Evolutionary conservation across 1,284 basidiomycete genomes (phyloP).

Genomic region (Marasmius tenuissimus): DNA sequence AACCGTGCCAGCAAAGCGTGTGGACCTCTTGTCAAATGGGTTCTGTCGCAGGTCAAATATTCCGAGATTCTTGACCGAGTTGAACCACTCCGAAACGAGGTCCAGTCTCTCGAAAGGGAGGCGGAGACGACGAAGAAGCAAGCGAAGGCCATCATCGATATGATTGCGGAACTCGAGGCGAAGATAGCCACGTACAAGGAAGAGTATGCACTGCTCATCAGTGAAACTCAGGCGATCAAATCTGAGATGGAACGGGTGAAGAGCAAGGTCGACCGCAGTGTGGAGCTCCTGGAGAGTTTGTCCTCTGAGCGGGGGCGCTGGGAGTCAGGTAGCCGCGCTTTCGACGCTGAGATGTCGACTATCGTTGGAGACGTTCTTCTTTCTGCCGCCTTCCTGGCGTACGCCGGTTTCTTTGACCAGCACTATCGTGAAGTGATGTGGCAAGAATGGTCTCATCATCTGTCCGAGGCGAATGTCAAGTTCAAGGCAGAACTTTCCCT

Average conservation of each 20-base stretch:
- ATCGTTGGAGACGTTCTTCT: conserved; percentile 97
- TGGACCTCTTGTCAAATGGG: conserved; percentile 98
- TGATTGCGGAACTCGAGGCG: conserved; percentile 90
- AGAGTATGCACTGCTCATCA: conserved; percentile 96
- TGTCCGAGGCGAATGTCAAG: conserved; percentile 87
- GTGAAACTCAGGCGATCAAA: conserved; percentile 97
- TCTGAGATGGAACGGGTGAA: conserved; percentile 98
- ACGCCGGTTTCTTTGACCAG: conserved; percentile 98
- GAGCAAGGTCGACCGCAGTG: conserved; percentile 94
- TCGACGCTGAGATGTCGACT: conserved; percentile 98
- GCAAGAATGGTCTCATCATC: conserved; percentile 91
- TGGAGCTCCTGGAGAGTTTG: conserved; percentile 92
- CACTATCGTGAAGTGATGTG: conserved; percentile 98
- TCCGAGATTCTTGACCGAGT: conserved; percentile 98
- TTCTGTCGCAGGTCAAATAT: conserved; percentile 94
- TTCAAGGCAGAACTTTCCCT: conserved; percentile 93
- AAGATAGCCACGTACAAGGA: conserved; percentile 96
- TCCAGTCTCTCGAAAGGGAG: conserved; percentile 89
- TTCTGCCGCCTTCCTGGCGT: conserved; percentile 96
- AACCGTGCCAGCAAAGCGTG: conserved; percentile 97
- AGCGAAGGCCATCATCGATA: conserved; percentile 85
- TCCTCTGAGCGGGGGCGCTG: conserved; percentile 95
- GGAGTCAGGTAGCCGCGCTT: conserved; percentile 94
- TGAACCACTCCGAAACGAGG: conserved; percentile 94
- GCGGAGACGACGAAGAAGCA: conserved; percentile 94